phyloP scores from a whole-genome alignment of 495 filamentous ascomycete genomes.

The Penicillium verhagenii region DNA sequence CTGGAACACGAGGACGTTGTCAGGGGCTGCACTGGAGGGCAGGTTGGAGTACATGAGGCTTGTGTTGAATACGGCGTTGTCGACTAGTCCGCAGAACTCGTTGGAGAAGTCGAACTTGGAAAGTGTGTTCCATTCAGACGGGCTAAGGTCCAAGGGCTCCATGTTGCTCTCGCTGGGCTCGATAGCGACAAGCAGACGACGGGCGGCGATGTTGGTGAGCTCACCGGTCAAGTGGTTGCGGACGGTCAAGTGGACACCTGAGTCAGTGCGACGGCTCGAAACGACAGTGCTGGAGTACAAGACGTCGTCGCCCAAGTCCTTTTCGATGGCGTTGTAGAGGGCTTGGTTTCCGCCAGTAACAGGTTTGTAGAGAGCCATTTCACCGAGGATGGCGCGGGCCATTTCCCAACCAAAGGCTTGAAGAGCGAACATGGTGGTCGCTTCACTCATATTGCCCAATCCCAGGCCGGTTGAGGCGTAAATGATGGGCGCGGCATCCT shows the following conservation, averaged over 20 bases:
- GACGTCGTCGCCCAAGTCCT: conserved; percentile 33
- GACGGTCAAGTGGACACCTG: conserved; percentile 31
- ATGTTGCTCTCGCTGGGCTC: conserved; percentile 33
- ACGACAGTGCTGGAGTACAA: conserved; percentile 35
- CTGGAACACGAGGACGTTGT: conserved; percentile 30
- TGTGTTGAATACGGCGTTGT: conserved; percentile 23
- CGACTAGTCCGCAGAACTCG: conserved; percentile 38
- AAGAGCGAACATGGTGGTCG: conserved; percentile 42
- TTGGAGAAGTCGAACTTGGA: conserved; percentile 30
- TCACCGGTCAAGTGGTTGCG: conserved; percentile 26
- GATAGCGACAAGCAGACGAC: conserved; percentile 38
- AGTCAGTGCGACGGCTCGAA: conserved; percentile 20
- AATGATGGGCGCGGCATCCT: conserved; percentile 29
- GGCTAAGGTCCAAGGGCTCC: conserved; percentile 31
- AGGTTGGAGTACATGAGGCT: conserved; percentile 28
- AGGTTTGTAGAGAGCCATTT: conserved; percentile 25
- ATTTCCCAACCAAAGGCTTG: conserved; percentile 40
- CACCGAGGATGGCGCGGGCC: conserved; percentile 28
- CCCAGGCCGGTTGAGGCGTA: conserved; percentile 31
- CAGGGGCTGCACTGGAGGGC: conserved; percentile 27
- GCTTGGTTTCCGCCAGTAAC: conserved; percentile 38
- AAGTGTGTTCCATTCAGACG: conserved; percentile 27
- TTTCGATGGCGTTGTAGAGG: conserved; percentile 38
- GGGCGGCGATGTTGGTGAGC: conserved; percentile 31
- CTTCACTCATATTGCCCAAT: conserved; percentile 37